Evolutionary conservation across 2,329 filamentous ascomycete species (phyloP), one percentile per base, ranked within the genome.

Genomic region (Beauveria medogensis): DNA sequence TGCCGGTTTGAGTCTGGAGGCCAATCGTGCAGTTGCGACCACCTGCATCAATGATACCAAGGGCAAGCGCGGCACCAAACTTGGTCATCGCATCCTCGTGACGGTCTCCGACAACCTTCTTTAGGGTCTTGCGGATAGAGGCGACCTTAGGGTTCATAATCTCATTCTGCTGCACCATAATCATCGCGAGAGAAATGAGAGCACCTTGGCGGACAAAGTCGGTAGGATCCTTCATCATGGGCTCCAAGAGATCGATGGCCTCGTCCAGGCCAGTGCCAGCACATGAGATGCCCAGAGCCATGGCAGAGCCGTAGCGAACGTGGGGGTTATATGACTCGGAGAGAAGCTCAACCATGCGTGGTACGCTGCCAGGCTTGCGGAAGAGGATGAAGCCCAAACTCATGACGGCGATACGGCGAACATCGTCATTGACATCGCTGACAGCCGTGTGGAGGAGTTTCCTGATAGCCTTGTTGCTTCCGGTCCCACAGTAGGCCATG

Each of bases 51-150:
- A 99, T 96, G 73, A 99, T 97, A 69, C 94, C 94, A 20, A 99
- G 82, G 10, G 94, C 94, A 28, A 99, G 82, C 51, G 94, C 91
- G 67, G 91, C 93, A 68, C 94, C 94, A 66, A 99, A 99, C 75
- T 99, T 99, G 71, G 94, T 95, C 93, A 99, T 97, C 63, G 94
- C 94, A 78, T 99, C 94, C 74, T 99, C 94, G 68, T 99, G 94
- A 57, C 94, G 88, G 73, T 99, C 94, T 44, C 89, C 86, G 26
- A 97, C 87, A 61, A 97, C 91, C 81, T 96, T 97, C 78, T 91
- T 89, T 64, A 99, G 84, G 3, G 90, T 92, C 80, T 97, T 97
- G 68, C 94, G 88, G 66, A 97, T 92, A 1, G 87, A 84, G 24
- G 87, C 85, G 53, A 97, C 93, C 80, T 97, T 97, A 68, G 94